A percentile compares a stretch with the other conserved stretches of the same genome.
Evolutionary conservation across 257 asterid genomes (phyloP).

Genomic region (Solanum gracilifrons): DNA sequence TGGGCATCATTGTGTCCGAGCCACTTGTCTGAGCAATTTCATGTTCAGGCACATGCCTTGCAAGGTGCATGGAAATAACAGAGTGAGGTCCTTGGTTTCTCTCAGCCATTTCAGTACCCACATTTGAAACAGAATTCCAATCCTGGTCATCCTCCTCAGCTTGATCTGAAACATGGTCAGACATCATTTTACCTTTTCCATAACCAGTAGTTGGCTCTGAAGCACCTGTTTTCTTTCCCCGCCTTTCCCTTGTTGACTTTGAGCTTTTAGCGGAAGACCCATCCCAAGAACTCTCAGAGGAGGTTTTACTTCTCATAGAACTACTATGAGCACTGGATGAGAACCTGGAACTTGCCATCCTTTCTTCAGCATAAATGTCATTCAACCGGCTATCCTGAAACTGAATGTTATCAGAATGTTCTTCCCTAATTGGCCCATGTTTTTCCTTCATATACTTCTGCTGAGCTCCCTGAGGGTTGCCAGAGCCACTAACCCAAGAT

Average conservation of each 20-base stretch:
- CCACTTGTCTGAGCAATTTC: conserved; percentile 72
- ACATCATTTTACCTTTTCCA: conserved; percentile 52
- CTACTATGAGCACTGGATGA: conserved; percentile 35
- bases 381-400: conserved; percentile 45
- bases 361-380: conserved; percentile 50
- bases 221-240: conserved; percentile 30
- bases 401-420: conserved; percentile 26
- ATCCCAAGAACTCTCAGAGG: conserved; percentile 46
- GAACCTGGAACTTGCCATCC: conserved; percentile 30
- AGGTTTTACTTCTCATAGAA: conserved; percentile 32
- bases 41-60: conserved; percentile 41
- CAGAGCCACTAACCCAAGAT: conserved; percentile 34
- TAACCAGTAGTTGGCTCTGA: conserved; percentile 23
- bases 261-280: conserved; percentile 27
- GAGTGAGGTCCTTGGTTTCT: conserved; percentile 42
- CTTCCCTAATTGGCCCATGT: conserved; percentile 41
- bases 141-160: conserved; percentile 58
- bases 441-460: conserved; percentile 49
- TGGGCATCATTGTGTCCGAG: conserved; percentile 56
- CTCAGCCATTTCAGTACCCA: conserved; percentile 40
- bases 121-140: conserved; percentile 26
- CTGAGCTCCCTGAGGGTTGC: conserved; percentile 32
- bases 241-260: conserved; percentile 24
- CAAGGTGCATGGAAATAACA: conserved; percentile 38
- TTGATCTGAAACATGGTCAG: conserved; percentile 31